Percentiles rank a stretch among this genome's conserved stretches.
Conservation (phyloP, 2,329 filamentous ascomycete species). For the Diplodia sapinea region DNA sequence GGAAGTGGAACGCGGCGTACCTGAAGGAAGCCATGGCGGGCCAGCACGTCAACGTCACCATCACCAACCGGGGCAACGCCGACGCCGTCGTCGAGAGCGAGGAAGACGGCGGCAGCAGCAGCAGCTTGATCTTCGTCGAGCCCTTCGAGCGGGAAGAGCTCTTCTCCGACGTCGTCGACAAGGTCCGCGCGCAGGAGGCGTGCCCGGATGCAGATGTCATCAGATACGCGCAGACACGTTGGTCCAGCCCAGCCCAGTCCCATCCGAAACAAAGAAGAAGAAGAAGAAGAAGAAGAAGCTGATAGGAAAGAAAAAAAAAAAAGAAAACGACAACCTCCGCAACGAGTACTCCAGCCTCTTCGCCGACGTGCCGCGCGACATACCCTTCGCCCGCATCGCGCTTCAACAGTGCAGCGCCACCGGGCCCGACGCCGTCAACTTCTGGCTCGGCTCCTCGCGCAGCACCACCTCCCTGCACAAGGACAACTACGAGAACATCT, state of each 20-base stretch:
- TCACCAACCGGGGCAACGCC: constrained; percentile 72
- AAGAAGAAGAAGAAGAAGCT: no score
- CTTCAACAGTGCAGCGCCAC: constrained; percentile 52
- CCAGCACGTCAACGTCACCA: constrained; percentile 72
- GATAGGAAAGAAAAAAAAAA: not conserved
- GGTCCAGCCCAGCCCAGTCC: constrained; percentile 35
- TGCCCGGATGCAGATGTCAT: constrained; percentile 1
- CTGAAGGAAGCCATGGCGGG: constrained; percentile 62
- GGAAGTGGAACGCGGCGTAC: constrained; percentile 67
- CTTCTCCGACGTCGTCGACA: constrained; percentile 67
- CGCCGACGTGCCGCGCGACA: constrained; percentile 65
- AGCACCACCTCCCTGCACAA: constrained; percentile 77
- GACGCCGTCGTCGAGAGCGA: constrained; percentile 68
- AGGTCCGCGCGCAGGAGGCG: constrained; percentile 64
- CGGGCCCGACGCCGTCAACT: constrained; percentile 74
- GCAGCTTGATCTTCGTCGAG: constrained; percentile 64
- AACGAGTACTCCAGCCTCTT: constrained; percentile 72
- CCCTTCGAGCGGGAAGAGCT: constrained; percentile 70
- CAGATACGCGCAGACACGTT: constrained; percentile 76
- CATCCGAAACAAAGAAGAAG: no score
- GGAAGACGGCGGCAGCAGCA: constrained; percentile 43
- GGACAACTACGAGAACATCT: constrained; percentile 86
- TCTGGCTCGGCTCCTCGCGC: constrained; percentile 77
- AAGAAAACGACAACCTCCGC: constrained; percentile 79
- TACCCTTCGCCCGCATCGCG: constrained; percentile 76